Evolutionary conservation across 345 rosid genomes (phyloP), one percentile per base, ranked within the genome.

Genomic region (Gossypium mustelinum): DNA sequence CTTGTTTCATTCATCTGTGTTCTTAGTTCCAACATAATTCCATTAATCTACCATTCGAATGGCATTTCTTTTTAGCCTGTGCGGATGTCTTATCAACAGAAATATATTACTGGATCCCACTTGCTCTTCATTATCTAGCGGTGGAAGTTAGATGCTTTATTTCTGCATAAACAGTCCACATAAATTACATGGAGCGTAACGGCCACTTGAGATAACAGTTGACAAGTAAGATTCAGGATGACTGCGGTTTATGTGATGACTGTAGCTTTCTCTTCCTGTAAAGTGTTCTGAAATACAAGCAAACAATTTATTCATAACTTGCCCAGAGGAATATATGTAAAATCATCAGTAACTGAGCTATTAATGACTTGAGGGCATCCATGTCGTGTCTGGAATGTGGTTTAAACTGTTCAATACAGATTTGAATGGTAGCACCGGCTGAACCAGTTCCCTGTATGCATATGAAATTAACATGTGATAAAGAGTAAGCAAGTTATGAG

Each of bases 361-460:
- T 91, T 55, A 94, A 80, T 27, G 97, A 94, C 79, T 88, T 94
- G 27, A 92, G 97, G 63, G 97, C 97, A 86, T 94, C 94, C 85
- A 88, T 22, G 73, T 91, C 94, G 61, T 93, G 94, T 75, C 89
- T 91, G n/a, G 93, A 89, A 82, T 95, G 87, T n/a, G 89, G 90
- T 82, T 91, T 89, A 67, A 86, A 91, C 73, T 90, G 94, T 76
- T 95, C 96, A n/a, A 91, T 85, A 81, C 90, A 93, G 75, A 90
- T 77, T 81, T 96, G 85, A 74, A 91, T 83, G 9, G 97, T 94
- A 60, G 97, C 98, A 76, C 98, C 97, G 11, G 97, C 94, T 57
- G 97, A 91, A 72, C 98, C 97, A 76, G 94, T 90, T 83, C 95
- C 98, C 95, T 92, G 81, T 41, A 75, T 70, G 57, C 41, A 67